These are phyloP conservation scores for Oryza glumipatula DNA, from an alignment of 176 grass and related monocot genomes.

Conservation along the genomic window DNA sequence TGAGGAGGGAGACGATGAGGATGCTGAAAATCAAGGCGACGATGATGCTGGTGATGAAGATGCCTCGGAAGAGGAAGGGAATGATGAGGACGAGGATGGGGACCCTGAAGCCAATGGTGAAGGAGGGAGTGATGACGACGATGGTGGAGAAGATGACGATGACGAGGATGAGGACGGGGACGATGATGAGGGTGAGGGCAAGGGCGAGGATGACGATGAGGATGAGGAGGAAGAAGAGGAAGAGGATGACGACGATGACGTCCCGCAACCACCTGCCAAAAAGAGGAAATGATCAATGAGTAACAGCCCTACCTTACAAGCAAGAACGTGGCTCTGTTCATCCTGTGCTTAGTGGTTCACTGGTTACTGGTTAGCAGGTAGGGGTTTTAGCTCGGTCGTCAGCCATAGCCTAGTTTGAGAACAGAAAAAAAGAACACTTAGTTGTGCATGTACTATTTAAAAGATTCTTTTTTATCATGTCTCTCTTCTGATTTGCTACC, in stretches of 20 bases:
- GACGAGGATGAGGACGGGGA: conserved; percentile 20
- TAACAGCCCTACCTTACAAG: no score
- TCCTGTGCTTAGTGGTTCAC: conserved; percentile 7
- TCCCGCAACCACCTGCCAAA: conserved; percentile 57
- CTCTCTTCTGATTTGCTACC: conserved; percentile 34
- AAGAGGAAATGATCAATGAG: conserved; percentile 52
- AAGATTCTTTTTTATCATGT: conserved; percentile 26
- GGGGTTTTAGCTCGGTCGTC: conserved; percentile 1
- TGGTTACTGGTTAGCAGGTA: conserved; percentile 35
- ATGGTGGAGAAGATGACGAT: neutral
- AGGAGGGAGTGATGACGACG: conserved; percentile 42
- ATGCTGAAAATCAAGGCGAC: conserved; percentile 40
- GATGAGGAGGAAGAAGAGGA: conserved; percentile 21
- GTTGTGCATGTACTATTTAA: conserved; percentile 45
- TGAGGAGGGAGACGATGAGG: conserved; percentile 44
- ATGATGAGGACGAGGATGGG: conserved; percentile 43
- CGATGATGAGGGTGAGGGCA: neutral
- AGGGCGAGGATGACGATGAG: neutral
- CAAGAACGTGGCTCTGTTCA: conserved; percentile 8
- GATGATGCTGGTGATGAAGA: conserved; percentile 41
- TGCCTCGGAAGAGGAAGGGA: conserved; percentile 33
- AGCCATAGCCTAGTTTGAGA: conserved; percentile 45
- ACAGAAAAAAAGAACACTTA: conserved; percentile 31
- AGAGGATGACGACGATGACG: conserved; percentile 47
- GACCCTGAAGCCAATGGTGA: conserved; percentile 51